phyloP scores from a whole-genome alignment of 202 grass and related monocot genomes.

The Musa balbisiana region DNA sequence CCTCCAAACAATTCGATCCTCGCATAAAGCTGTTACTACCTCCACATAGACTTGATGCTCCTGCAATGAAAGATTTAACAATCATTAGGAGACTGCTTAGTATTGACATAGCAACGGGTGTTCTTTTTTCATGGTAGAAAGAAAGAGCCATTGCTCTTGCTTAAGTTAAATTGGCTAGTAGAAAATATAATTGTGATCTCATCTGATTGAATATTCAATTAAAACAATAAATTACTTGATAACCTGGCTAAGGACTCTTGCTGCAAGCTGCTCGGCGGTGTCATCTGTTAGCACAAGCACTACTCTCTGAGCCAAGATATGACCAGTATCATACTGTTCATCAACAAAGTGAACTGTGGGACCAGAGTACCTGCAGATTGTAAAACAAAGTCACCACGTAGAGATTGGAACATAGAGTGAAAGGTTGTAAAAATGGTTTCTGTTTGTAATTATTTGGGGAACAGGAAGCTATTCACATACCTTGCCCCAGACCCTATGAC shows the following conservation, averaged over 20 bases:
- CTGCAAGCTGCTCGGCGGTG: conserved; percentile 47
- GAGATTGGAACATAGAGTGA: neutral
- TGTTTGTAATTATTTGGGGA: neutral
- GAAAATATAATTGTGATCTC: no score
- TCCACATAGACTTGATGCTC: conserved; percentile 62
- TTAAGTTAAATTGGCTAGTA: no score
- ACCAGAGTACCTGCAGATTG: conserved; percentile 41
- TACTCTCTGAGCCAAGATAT: conserved; percentile 44
- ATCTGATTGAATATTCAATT: neutral
- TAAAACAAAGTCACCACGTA: neutral
- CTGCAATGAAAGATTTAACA: conserved; percentile 19
- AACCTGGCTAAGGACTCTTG: conserved; percentile 72
- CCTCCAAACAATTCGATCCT: conserved; percentile 48
- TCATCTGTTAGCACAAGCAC: conserved; percentile 56
- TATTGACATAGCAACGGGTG: no score
- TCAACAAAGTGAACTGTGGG: conserved; percentile 67
- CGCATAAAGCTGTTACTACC: conserved; percentile 51
- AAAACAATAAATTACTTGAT: conserved; percentile 5
- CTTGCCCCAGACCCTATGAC: conserved; percentile 66
- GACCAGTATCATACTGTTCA: conserved; percentile 58
- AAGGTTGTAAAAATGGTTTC: neutral
- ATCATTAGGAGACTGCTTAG: neutral
- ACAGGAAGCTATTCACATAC: conserved; percentile 21
- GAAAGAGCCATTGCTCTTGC: no score
- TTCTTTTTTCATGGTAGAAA: no score